phyloP scores from a whole-genome alignment of 2,329 filamentous ascomycete species.

The Beauveria scarabaeidicola region DNA sequence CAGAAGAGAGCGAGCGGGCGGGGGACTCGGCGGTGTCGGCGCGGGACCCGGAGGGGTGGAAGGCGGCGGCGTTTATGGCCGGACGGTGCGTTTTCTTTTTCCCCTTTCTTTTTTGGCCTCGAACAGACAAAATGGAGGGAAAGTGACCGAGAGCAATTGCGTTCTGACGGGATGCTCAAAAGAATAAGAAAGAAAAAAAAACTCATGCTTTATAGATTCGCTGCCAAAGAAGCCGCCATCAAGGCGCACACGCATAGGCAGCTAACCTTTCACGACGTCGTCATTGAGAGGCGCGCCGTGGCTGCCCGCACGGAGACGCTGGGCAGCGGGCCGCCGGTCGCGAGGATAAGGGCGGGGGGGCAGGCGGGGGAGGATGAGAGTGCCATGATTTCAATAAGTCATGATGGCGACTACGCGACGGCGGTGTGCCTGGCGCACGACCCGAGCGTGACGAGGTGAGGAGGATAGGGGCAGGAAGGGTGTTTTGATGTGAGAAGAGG shows the following conservation, averaged over 20 bases:
- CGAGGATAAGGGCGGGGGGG: constrained; percentile 27
- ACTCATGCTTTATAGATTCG: constrained; percentile 36
- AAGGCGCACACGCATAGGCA: constrained; percentile 58
- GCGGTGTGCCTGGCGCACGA: constrained; percentile 54
- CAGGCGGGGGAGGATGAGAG: constrained; percentile 35
- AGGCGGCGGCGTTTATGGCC: constrained; percentile 33
- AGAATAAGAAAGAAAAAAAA: no score
- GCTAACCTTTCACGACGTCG: constrained; percentile 55
- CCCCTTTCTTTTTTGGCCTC: background rate
- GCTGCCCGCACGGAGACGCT: constrained; percentile 17
- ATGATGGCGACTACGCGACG: constrained; percentile 75
- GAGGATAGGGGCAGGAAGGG: background rate
- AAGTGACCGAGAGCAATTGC: no score
- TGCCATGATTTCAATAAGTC: constrained; percentile 72
- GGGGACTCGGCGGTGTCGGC: background rate
- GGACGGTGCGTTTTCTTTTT: constrained; percentile 29
- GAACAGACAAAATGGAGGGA: no score
- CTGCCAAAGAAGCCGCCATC: constrained; percentile 66
- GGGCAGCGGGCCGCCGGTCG: constrained; percentile 36
- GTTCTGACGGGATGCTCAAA: no score
- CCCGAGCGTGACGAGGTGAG: background rate
- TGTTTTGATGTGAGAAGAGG: background rate
- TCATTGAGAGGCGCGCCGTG: constrained; percentile 29
- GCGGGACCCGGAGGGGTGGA: constrained; percentile 24
- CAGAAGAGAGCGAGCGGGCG: constrained; percentile 21